Evolutionary conservation across 2,329 filamentous ascomycete species (phyloP).

Genomic region (Didymella glomerata): DNA sequence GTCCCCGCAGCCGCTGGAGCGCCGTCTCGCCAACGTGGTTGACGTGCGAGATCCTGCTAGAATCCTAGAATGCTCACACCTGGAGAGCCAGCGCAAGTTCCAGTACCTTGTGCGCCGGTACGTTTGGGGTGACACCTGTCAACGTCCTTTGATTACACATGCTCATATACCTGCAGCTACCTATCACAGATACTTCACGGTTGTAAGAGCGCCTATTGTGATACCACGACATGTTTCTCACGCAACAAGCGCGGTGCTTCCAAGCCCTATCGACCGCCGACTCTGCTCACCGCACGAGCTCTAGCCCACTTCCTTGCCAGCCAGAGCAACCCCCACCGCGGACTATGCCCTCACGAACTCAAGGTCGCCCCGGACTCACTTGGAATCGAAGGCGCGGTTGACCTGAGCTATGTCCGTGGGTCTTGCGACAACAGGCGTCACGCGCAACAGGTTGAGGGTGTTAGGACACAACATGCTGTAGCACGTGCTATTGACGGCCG

Average conservation of each 20-base stretch:
- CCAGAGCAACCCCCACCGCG: slow-evolving; percentile 76
- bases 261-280: slow-evolving; percentile 79
- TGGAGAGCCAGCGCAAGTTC: slow-evolving; percentile 41
- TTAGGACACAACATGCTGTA: slow-evolving; percentile 14
- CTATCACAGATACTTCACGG: slow-evolving; percentile 83
- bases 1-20: slow-evolving; percentile 5
- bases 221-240: slow-evolving; percentile 81
- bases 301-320: slow-evolving; percentile 82
- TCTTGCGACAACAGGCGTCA: not conserved
- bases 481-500: slow-evolving; percentile 32
- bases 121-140: slow-evolving; percentile 13
- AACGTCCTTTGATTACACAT: not conserved
- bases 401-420: slow-evolving; percentile 1
- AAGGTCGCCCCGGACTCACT: slow-evolving; percentile 43
- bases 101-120: slow-evolving; percentile 46
- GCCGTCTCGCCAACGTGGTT: slow-evolving; percentile 21
- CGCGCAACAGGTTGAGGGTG: slow-evolving; percentile 1
- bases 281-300: slow-evolving; percentile 80
- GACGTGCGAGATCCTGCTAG: slow-evolving; percentile 39
- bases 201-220: slow-evolving; percentile 74
- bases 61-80: slow-evolving; percentile 42
- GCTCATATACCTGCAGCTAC: slow-evolving; percentile 63
- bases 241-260: slow-evolving; percentile 74
- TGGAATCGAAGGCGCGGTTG: slow-evolving; percentile 30
- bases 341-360: slow-evolving; percentile 67